phyloP scores from a whole-genome alignment of 805 yeast genomes.

The Metschnikowia lochheadii region DNA sequence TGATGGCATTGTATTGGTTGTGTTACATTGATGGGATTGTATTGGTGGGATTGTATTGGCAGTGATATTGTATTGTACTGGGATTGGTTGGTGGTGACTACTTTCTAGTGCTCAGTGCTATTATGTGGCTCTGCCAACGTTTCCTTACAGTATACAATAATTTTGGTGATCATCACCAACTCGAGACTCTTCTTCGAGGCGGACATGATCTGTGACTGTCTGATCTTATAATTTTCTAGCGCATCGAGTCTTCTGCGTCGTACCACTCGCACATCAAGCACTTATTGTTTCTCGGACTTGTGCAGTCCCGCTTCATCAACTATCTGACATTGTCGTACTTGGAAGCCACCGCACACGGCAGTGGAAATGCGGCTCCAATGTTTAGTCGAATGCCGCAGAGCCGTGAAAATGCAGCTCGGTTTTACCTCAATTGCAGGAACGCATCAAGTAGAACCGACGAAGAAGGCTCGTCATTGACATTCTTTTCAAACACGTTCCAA shows the following conservation, averaged over 20 bases:
- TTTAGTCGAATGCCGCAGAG: too few species aligned
- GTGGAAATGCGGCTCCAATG: too few species aligned
- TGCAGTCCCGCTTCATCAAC: not conserved
- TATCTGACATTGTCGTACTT: not conserved
- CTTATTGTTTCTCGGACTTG: not conserved
- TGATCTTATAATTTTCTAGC: not conserved
- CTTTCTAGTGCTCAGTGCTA: too few species aligned
- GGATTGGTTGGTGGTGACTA: too few species aligned
- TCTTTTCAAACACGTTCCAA: slow-evolving; percentile 91
- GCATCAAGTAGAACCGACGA: slow-evolving; percentile 68
- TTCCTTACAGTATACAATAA: not conserved
- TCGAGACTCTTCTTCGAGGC: too few species aligned
- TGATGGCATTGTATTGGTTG: too few species aligned
- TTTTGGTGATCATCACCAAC: too few species aligned
- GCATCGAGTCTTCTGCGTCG: not conserved
- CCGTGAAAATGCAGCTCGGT: too few species aligned
- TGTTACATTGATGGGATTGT: too few species aligned
- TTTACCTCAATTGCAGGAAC: slow-evolving; percentile 62
- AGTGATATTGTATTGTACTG: too few species aligned
- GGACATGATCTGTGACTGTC: not conserved
- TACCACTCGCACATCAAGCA: not conserved
- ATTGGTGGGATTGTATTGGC: too few species aligned
- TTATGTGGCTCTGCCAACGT: not conserved
- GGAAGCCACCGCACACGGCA: too few species aligned
- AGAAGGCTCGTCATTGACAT: slow-evolving; percentile 52